Conservation (phyloP, 1,284 basidiomycete genomes). For the Leccinum insigne region DNA sequence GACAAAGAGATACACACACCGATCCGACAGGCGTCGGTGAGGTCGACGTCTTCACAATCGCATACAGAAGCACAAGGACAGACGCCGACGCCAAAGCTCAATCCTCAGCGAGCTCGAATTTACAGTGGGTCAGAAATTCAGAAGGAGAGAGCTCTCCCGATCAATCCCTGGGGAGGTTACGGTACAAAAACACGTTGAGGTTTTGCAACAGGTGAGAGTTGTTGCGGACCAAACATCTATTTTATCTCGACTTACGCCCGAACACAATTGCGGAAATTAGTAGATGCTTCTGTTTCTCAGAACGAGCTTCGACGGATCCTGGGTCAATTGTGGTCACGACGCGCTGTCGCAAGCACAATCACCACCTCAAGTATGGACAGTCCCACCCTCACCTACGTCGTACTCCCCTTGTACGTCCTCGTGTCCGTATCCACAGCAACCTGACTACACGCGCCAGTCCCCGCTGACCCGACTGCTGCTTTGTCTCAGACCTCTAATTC, state of each 20-base stretch:
- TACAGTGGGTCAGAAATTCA: constrained; percentile 73
- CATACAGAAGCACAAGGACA: background rate
- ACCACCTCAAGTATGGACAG: constrained; percentile 35
- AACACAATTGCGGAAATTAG: constrained; percentile 68
- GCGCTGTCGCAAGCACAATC: constrained; percentile 38
- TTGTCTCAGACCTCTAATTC: no score
- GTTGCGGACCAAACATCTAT: background rate
- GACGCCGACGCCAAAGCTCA: constrained; percentile 48
- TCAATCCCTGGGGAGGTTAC: constrained; percentile 65
- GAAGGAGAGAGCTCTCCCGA: constrained; percentile 66
- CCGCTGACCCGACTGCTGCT: no score
- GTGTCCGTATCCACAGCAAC: no score
- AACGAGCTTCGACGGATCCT: constrained; percentile 82
- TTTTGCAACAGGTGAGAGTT: constrained; percentile 69
- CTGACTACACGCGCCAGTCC: no score
- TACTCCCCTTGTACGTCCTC: no score
- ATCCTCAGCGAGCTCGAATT: constrained; percentile 79
- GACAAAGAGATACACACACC: background rate
- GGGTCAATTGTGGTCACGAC: constrained; percentile 67
- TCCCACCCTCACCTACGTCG: background rate
- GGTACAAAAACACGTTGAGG: constrained; percentile 63
- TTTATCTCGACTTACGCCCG: constrained; percentile 10
- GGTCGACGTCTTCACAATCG: background rate
- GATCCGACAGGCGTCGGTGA: background rate
- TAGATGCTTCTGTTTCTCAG: constrained; percentile 80